Base-by-base conservation (phyloP, 352 stramenopile genomes). In the Globisporangium okanoganense region DNA sequence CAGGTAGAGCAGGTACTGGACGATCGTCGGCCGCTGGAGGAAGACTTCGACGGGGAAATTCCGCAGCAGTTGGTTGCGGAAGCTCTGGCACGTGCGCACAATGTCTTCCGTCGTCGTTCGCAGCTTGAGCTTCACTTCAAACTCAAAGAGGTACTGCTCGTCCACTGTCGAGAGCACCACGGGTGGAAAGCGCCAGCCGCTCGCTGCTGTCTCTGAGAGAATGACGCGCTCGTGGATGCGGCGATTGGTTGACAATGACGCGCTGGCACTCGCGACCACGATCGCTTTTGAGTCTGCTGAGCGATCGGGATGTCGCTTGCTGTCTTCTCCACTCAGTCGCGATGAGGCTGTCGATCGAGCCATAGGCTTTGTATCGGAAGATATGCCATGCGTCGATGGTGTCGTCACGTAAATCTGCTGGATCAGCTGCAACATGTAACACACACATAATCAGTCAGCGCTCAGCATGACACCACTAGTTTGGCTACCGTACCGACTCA, bases 131-230 rank as follows among this genome's bases (percentile, higher is more conserved):
- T 85, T 88, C 51, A 92, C 82, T 59, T 94, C 76, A 61, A 92
- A 89, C 61, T 90, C 85, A 35, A 94, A 92, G 8, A 94, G 66
- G 47, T 69, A 69, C 57, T 94, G 81, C 35, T 92, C 82, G 58
- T 94, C 82, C 35, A 73, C 73, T 2, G 76, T 58, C 16, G 72
- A 65, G 25, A 94, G 67, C n/a, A 64, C 51, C 12, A 92, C 75
- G 0, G 41, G 61, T 6, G 85, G 70, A 54, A 89, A 90, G 0
- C 58, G 62, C 85, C 85, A 94, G 7, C 85, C 85, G 29, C 45
- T 14, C 3, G 45, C 50, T 20, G 58, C 60, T 2, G 62, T 9
- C 1, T 53, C 44, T 7, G 61, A 6, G 18, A 66, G 44, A 20
- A 16, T 12, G 9, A 56, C 27, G 2, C 27, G 40, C 9, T 58